Evolutionary conservation across 495 filamentous ascomycete species (phyloP).

Genomic region (Trichocladium antarcticum): DNA sequence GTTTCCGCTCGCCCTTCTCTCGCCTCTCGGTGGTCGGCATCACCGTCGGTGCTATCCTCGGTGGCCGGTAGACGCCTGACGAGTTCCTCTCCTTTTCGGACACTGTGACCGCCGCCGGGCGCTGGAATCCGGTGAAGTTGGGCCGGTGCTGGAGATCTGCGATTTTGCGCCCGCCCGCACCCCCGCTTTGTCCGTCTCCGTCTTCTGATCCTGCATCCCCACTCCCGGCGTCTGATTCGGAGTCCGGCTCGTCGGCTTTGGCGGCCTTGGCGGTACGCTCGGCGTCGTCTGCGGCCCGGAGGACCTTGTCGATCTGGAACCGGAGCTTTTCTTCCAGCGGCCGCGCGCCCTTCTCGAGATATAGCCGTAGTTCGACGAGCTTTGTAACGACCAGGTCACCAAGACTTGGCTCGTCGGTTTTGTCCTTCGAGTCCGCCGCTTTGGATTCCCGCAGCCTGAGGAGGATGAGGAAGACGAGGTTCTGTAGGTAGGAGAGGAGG

Average conservation of each 20-base stretch:
- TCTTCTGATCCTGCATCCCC: slow-evolving; percentile 32
- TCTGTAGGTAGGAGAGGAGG: slow-evolving; percentile 88
- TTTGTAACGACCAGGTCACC: slow-evolving; percentile 58
- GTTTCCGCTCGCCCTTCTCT: slow-evolving; percentile 45
- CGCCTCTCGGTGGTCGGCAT: slow-evolving; percentile 52
- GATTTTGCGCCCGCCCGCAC: slow-evolving; percentile 36
- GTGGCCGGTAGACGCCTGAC: slow-evolving; percentile 70
- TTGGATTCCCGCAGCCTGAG: slow-evolving; percentile 60
- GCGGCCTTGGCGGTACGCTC: slow-evolving; percentile 30
- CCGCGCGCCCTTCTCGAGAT: slow-evolving; percentile 79
- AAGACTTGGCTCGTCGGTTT: slow-evolving; percentile 26
- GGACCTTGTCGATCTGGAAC: slow-evolving; percentile 82
- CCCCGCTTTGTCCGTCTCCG: slow-evolving; percentile 25
- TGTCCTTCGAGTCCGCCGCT: slow-evolving; percentile 21
- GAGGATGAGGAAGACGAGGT: slow-evolving; percentile 79
- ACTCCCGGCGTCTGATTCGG: slow-evolving; percentile 27
- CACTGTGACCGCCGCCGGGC: slow-evolving; percentile 32
- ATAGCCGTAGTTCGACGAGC: slow-evolving; percentile 72
- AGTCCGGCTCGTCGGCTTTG: slow-evolving; percentile 28
- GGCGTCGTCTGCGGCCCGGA: slow-evolving; percentile 73
- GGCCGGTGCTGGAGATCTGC: slow-evolving; percentile 55
- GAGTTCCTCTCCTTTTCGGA: slow-evolving; percentile 24
- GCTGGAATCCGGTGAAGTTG: slow-evolving; percentile 44
- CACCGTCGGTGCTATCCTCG: slow-evolving; percentile 65
- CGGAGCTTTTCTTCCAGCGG: slow-evolving; percentile 78